Percentiles rank a stretch among this genome's conserved stretches.
Conservation (phyloP, 805 yeast genomes). For the Nakazawaea molendinolei region DNA sequence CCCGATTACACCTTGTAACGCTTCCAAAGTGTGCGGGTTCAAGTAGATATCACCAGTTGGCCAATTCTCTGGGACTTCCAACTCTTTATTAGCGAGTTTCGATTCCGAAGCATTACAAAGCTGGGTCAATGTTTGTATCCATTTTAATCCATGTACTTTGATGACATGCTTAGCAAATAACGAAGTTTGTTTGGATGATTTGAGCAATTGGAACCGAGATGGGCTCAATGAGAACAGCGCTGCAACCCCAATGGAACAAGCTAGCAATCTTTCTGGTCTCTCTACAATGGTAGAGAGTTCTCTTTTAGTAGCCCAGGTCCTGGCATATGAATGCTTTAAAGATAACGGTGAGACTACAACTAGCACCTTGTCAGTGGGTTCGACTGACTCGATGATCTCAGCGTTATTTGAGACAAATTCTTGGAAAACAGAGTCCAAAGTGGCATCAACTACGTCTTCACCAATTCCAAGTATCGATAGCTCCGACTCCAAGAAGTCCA, state of each 20-base stretch:
- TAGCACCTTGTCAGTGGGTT: slow-evolving; percentile 43
- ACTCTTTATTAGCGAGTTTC: slow-evolving; percentile 42
- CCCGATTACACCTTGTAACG: slow-evolving; percentile 72
- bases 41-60: slow-evolving; percentile 78
- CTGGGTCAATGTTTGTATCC: slow-evolving; percentile 56
- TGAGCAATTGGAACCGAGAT: slow-evolving; percentile 42
- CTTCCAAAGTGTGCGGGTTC: slow-evolving; percentile 56
- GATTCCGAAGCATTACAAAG: slow-evolving; percentile 53
- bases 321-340: slow-evolving; percentile 63
- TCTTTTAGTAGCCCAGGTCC: slow-evolving; percentile 69
- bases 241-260: slow-evolving; percentile 71
- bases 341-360: slow-evolving; percentile 65
- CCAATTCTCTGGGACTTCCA: slow-evolving; percentile 81
- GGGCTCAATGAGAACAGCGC: slow-evolving; percentile 70
- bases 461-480: slow-evolving; percentile 2
- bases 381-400: slow-evolving; percentile 12
- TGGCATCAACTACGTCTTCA: neutral
- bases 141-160: slow-evolving; percentile 65
- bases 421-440: slow-evolving; percentile 2
- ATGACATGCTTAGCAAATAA: slow-evolving; percentile 54
- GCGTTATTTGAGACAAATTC: neutral
- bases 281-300: slow-evolving; percentile 69
- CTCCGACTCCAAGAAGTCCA: slow-evolving; percentile 9
- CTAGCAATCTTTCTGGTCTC: slow-evolving; percentile 73
- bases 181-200: slow-evolving; percentile 41